Conservation (phyloP, 1,139 yeast species). For the Protomyces arabidopsidicola region DNA sequence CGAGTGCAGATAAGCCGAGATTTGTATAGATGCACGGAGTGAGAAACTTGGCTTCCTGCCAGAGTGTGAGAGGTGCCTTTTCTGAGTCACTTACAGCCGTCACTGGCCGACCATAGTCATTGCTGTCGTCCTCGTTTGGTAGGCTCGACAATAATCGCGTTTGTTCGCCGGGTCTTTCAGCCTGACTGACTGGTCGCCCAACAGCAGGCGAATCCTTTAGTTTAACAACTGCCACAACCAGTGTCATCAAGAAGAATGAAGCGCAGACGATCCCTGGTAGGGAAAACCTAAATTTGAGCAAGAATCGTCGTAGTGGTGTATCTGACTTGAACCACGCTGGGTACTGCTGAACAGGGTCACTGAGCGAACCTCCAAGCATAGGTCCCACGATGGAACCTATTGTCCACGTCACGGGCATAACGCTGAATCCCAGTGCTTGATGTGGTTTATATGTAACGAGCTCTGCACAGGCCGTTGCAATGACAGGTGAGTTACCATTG, state of each 20-base stretch:
- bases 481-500: slow-evolving; percentile 59
- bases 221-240: background rate
- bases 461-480: slow-evolving; percentile 56
- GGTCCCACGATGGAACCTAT: slow-evolving; percentile 60
- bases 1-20: background rate
- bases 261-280: background rate
- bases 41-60: background rate
- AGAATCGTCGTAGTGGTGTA: background rate
- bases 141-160: background rate
- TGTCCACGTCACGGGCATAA: slow-evolving; percentile 57
- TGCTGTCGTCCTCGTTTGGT: too few species aligned
- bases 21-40: background rate
- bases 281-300: background rate
- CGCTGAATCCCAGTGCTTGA: slow-evolving; percentile 58
- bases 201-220: background rate
- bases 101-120: background rate
- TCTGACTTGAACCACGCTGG: background rate
- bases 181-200: background rate
- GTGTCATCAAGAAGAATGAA: background rate
- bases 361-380: slow-evolving; percentile 46
- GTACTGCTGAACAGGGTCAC: background rate
- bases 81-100: background rate
- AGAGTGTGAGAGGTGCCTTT: background rate
- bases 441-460: slow-evolving; percentile 53
- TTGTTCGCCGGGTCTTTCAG: background rate